phyloP scores from a whole-genome alignment of 352 stramenopile species.

The Halophytophthora polymorphica region DNA sequence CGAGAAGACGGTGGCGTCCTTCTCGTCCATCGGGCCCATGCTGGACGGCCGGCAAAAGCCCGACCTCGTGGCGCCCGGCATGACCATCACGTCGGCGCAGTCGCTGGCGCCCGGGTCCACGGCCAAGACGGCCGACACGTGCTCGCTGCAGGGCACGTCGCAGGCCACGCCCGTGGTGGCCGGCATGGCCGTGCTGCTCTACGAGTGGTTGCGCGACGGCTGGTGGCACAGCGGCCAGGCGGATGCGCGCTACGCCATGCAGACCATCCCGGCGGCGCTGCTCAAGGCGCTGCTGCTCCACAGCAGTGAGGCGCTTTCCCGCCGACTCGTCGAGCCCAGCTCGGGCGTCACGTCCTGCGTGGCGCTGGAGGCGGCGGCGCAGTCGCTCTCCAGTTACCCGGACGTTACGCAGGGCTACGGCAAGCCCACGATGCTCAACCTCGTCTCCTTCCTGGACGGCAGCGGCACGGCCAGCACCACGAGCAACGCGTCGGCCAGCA shows the following conservation, averaged over 20 bases:
- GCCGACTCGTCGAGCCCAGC: slow-evolving; percentile 38
- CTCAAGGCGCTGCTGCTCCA: slow-evolving; percentile 86
- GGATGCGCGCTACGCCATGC: slow-evolving; percentile 53
- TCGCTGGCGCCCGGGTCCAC: slow-evolving; percentile 47
- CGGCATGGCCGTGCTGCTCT: slow-evolving; percentile 75
- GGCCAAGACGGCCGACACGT: slow-evolving; percentile 37
- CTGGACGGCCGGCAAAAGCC: slow-evolving; percentile 74
- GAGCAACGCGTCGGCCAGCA: no score
- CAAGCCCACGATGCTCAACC: slow-evolving; percentile 60
- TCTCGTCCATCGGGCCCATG: slow-evolving; percentile 69
- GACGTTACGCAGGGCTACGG: slow-evolving; percentile 79
- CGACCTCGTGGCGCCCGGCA: slow-evolving; percentile 71
- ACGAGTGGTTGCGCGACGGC: slow-evolving; percentile 86
- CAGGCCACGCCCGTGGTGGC: slow-evolving; percentile 83
- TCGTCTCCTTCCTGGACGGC: slow-evolving; percentile 40
- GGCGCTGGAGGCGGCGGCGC: slow-evolving; percentile 31
- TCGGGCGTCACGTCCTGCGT: slow-evolving; percentile 54
- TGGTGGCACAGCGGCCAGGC: slow-evolving; percentile 70
- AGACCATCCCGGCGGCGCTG: slow-evolving; percentile 55
- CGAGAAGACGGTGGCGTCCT: slow-evolving; percentile 62
- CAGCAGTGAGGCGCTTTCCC: slow-evolving; percentile 59
- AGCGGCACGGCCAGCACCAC: slow-evolving; percentile 9
- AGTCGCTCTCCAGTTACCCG: slow-evolving; percentile 38
- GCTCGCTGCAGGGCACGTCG: slow-evolving; percentile 65
- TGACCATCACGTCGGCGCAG: slow-evolving; percentile 64